Conservation (phyloP, 306 rosid species). For the Quercus dentata region DNA sequence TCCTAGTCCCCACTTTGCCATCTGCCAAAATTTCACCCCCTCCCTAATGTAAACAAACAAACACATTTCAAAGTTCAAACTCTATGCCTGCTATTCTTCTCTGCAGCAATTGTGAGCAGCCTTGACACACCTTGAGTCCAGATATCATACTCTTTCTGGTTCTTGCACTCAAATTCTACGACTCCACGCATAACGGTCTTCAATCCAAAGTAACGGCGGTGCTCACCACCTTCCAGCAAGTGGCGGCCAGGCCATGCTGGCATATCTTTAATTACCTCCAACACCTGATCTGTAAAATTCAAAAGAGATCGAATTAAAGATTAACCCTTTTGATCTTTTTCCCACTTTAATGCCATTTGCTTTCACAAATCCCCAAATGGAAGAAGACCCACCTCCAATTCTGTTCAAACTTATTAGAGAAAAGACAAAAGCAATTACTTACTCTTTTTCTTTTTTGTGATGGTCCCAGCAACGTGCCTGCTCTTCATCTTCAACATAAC, state of each 20-base stretch:
- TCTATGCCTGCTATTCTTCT: constrained; percentile 52
- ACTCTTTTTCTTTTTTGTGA: constrained; percentile 99
- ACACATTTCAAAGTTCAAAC: constrained; percentile 33
- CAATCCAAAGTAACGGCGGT: constrained; percentile 88
- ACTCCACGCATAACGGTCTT: constrained; percentile 68
- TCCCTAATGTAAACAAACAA: too few relatives aligned
- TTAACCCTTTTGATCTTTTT: constrained; percentile 30
- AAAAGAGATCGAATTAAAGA: constrained; percentile 30
- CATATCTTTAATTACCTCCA: constrained; percentile 75
- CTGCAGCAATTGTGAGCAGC: constrained; percentile 69
- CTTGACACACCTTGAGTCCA: constrained; percentile 92
- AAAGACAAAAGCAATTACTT: constrained; percentile 61
- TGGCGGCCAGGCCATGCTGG: constrained; percentile 98
- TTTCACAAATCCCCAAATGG: constrained; percentile 80
- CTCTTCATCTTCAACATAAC: constrained; percentile 99
- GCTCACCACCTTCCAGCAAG: constrained; percentile 74
- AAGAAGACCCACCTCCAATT: constrained; percentile 81
- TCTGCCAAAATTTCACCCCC: constrained; percentile 16
- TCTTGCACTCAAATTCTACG: constrained; percentile 84
- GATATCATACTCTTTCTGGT: constrained; percentile 75
- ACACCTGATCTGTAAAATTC: constrained; percentile 64
- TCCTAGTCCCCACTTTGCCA: constrained; percentile 13
- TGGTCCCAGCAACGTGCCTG: constrained; percentile 98
- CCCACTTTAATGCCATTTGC: constrained; percentile 38
- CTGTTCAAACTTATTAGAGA: constrained; percentile 51